Evolutionary conservation across 441 rosid species (phyloP).

Genomic region (Rhodomyrtus psidioides): DNA sequence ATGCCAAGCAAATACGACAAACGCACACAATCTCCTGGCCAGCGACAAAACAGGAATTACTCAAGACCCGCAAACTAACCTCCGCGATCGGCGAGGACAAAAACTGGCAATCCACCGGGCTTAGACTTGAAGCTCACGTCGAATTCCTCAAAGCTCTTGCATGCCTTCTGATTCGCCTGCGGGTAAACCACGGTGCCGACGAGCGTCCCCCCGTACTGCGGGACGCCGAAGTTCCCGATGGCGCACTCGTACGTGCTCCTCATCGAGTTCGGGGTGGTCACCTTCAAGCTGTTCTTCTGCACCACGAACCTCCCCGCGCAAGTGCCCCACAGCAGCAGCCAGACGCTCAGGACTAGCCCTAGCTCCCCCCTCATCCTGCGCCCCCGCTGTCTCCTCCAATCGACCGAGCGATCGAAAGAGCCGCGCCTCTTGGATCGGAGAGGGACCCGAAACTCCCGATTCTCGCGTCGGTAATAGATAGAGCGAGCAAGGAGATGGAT

Average conservation of each 20-base stretch:
- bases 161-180: not conserved
- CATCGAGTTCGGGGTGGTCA: not conserved
- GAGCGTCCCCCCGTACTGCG: conserved; percentile 7
- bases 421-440: too few relatives aligned
- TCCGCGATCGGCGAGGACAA: conserved; percentile 8
- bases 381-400: not conserved
- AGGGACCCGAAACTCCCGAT: too few relatives aligned
- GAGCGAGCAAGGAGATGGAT: too few relatives aligned
- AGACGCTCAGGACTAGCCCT: not conserved
- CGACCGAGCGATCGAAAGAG: not conserved
- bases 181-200: conserved; percentile 1
- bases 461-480: too few relatives aligned
- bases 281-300: conserved; percentile 9
- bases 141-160: not conserved
- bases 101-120: not conserved
- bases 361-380: not conserved
- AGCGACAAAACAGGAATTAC: not conserved
- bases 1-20: not conserved
- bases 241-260: not conserved
- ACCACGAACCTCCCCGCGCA: conserved; percentile 9
- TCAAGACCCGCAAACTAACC: not conserved
- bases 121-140: not conserved
- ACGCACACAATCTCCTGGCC: not conserved
- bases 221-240: conserved; percentile 7
- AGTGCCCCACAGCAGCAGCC: not conserved